Percentiles rank a stretch among this genome's conserved stretches.
Evolutionary conservation across 1,139 yeast species (phyloP).

Genomic region (Protomyces inouyei): DNA sequence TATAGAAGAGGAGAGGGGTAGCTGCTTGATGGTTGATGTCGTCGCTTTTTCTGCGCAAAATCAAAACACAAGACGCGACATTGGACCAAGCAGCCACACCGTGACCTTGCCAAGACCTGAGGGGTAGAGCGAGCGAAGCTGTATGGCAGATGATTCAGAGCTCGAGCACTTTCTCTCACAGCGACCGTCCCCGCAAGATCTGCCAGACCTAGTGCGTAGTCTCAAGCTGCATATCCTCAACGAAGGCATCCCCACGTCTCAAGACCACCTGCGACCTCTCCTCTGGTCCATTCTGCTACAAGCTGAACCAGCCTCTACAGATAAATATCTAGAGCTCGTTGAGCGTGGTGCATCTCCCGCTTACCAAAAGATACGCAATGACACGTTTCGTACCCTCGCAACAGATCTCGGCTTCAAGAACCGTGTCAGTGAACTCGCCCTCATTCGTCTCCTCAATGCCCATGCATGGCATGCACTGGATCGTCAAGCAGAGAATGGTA

Average conservation of each 20-base stretch:
- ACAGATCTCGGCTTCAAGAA: conserved; percentile 63
- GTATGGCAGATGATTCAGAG: conserved; percentile 6
- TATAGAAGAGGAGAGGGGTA: too few species aligned
- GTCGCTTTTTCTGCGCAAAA: neutral
- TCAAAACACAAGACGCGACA: neutral
- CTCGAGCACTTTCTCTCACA: conserved; percentile 8
- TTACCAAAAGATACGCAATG: conserved; percentile 72
- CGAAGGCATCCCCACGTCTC: conserved; percentile 9
- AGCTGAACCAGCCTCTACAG: conserved; percentile 52
- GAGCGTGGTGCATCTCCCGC: conserved; percentile 54
- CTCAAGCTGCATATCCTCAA: conserved; percentile 22
- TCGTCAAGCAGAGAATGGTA: neutral
- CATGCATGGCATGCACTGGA: conserved; percentile 53
- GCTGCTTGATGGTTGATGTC: neutral
- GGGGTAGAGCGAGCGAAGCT: neutral
- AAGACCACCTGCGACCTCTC: conserved; percentile 51
- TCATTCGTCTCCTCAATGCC: conserved; percentile 67
- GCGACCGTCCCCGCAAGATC: neutral
- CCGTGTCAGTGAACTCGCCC: conserved; percentile 62
- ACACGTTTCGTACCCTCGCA: conserved; percentile 79
- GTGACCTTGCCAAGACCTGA: neutral
- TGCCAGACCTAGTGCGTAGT: neutral
- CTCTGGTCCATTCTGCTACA: conserved; percentile 79
- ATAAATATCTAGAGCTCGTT: conserved; percentile 54
- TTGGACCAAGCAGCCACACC: neutral